A percentile compares a stretch with the other conserved stretches of the same genome.
Evolutionary conservation across 139 green algal species (phyloP).

Genomic region (Deuterostichococcus epilithicus): DNA sequence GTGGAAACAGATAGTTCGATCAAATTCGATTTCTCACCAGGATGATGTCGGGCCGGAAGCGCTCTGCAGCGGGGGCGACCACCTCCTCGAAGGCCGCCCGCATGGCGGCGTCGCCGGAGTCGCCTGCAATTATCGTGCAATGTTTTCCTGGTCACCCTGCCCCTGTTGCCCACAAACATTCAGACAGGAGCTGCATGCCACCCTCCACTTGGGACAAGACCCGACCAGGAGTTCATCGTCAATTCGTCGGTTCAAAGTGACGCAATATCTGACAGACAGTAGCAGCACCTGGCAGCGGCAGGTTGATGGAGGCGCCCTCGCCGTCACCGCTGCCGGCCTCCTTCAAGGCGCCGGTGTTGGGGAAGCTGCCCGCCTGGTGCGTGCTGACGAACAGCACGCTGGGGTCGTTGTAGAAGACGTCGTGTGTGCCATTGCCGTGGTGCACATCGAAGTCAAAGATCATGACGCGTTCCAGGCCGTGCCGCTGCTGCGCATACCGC

Average conservation of each 20-base stretch:
- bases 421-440: slow-evolving; percentile 76
- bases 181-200: background rate
- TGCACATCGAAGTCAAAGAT: slow-evolving; percentile 92
- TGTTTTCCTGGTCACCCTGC: too few relatives aligned
- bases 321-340: slow-evolving; percentile 64
- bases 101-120: slow-evolving; percentile 61
- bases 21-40: too few relatives aligned
- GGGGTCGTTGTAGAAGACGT: slow-evolving; percentile 74
- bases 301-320: slow-evolving; percentile 74
- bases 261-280: too few relatives aligned
- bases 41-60: slow-evolving; percentile 84
- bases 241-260: too few relatives aligned
- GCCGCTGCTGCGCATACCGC: slow-evolving; percentile 41
- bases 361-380: slow-evolving; percentile 58
- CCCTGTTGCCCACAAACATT: background rate
- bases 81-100: slow-evolving; percentile 64
- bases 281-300: slow-evolving; percentile 69
- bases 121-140: slow-evolving; percentile 12
- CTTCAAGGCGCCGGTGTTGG: slow-evolving; percentile 60
- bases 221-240: too few relatives aligned
- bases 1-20: too few relatives aligned
- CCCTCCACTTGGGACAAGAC: too few relatives aligned
- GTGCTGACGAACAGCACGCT: slow-evolving; percentile 80
- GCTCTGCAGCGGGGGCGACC: slow-evolving; percentile 58
- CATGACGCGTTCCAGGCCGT: slow-evolving; percentile 54